phyloP scores from a whole-genome alignment of 2,329 filamentous ascomycete species.

The Talaromyces sp. region DNA sequence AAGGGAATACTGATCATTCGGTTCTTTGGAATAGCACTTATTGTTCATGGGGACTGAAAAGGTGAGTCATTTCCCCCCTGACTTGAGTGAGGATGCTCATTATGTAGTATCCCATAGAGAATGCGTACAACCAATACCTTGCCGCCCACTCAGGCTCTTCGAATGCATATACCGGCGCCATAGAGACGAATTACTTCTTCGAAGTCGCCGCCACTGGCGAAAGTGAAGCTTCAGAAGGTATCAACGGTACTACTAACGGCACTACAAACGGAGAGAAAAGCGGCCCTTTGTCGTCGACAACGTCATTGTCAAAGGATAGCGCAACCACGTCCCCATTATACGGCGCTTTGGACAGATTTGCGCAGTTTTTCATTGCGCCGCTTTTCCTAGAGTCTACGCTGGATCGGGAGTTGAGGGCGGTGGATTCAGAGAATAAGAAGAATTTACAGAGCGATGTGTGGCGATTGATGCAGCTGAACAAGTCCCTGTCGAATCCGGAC shows the following conservation, averaged over 20 bases:
- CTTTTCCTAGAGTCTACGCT: constrained; percentile 81
- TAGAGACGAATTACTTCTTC: constrained; percentile 97
- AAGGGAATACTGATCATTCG: background rate
- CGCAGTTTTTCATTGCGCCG: constrained; percentile 88
- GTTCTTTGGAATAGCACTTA: constrained; percentile 56
- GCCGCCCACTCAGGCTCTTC: constrained; percentile 85
- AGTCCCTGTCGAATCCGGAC: constrained; percentile 78
- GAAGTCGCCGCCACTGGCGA: constrained; percentile 79
- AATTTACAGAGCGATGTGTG: constrained; percentile 88
- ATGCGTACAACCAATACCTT: constrained; percentile 92
- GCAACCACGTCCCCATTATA: constrained; percentile 58
- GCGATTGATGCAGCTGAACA: constrained; percentile 83
- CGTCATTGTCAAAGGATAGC: constrained; percentile 17
- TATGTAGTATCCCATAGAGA: constrained; percentile 77
- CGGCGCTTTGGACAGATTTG: constrained; percentile 84
- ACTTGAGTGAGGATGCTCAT: background rate
- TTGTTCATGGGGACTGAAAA: constrained; percentile 99
- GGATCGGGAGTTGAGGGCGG: constrained; percentile 81
- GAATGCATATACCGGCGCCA: constrained; percentile 90
- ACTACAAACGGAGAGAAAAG: constrained; percentile 22
- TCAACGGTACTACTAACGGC: constrained; percentile 20
- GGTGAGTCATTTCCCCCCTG: constrained; percentile 41
- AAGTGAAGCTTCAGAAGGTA: constrained; percentile 32
- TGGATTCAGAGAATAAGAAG: constrained; percentile 97
- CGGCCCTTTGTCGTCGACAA: constrained; percentile 21